A percentile compares a stretch with the other conserved stretches of the same genome.
phyloP scores from a whole-genome alignment of 2,329 filamentous ascomycete species.

The Grosmannia serpens region DNA sequence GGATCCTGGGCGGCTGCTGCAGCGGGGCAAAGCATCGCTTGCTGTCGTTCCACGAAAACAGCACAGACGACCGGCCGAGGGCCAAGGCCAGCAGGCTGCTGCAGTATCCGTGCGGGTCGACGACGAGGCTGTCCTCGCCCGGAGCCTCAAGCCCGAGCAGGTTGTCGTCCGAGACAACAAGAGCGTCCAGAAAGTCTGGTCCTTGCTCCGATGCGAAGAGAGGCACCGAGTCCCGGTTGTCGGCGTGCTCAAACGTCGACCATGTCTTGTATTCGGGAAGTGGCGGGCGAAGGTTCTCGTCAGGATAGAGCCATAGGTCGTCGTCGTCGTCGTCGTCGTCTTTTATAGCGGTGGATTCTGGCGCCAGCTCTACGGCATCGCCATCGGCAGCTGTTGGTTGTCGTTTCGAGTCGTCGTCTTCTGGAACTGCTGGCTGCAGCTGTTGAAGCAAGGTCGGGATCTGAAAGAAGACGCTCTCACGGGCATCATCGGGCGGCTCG shows the following conservation, averaged over 20 bases:
- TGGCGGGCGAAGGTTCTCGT: constrained; percentile 17
- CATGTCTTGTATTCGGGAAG: constrained; percentile 48
- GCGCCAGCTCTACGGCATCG: neutral
- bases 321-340: constrained; percentile 2
- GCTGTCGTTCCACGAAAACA: constrained; percentile 51
- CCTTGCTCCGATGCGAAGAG: constrained; percentile 60
- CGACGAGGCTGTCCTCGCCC: constrained; percentile 23
- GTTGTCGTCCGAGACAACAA: constrained; percentile 33
- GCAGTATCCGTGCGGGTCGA: constrained; percentile 38
- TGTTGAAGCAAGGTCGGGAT: constrained; percentile 21
- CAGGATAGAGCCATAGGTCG: constrained; percentile 38
- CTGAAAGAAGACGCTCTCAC: constrained; percentile 25
- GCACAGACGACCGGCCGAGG: constrained; percentile 58
- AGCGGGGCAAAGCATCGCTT: constrained; percentile 14
- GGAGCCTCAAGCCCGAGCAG: constrained; percentile 23
- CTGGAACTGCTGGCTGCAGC: neutral
- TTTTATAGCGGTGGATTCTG: no score
- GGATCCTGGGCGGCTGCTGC: constrained; percentile 34
- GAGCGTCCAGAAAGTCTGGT: constrained; percentile 52
- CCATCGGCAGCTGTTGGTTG: neutral
- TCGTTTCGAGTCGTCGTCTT: neutral
- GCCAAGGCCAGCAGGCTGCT: constrained; percentile 53
- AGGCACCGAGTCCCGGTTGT: constrained; percentile 23
- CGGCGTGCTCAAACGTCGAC: constrained; percentile 49
- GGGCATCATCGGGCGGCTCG: neutral